These are phyloP conservation scores for Boletus mariae DNA, from an alignment of 1,284 basidiomycete species.

Conservation along the genomic window DNA sequence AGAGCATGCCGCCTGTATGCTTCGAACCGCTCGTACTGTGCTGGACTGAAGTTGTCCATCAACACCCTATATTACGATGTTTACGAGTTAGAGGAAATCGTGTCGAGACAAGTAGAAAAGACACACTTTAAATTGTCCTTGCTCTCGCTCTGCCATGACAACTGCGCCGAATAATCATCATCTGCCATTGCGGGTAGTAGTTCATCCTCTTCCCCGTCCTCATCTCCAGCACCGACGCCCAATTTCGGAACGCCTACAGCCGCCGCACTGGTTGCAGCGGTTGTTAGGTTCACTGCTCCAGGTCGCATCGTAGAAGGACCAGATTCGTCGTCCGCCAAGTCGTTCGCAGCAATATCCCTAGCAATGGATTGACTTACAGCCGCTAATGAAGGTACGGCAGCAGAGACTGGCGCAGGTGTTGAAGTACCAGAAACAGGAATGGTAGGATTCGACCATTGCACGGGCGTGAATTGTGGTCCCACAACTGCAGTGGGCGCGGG, in stretches of 20 bases:
- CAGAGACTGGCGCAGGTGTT: constrained; percentile 22
- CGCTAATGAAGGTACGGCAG: constrained; percentile 1
- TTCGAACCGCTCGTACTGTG: constrained; percentile 86
- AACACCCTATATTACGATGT: constrained; percentile 53
- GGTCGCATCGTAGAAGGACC: constrained; percentile 9
- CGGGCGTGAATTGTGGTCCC: constrained; percentile 35
- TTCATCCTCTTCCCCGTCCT: constrained; percentile 67
- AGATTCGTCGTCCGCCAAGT: constrained; percentile 5
- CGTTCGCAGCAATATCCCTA: too few species aligned
- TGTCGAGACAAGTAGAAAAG: background rate
- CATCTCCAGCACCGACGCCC: constrained; percentile 21
- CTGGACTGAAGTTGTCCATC: constrained; percentile 81
- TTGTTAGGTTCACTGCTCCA: background rate
- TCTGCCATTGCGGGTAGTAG: constrained; percentile 78
- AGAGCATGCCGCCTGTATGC: constrained; percentile 81
- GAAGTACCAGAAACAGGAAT: constrained; percentile 9
- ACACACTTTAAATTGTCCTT: constrained; percentile 78
- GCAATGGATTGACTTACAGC: constrained; percentile 11
- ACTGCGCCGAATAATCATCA: constrained; percentile 77
- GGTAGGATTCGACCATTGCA: constrained; percentile 39
- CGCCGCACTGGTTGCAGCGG: background rate
- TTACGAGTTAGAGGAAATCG: constrained; percentile 4
- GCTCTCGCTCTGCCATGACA: constrained; percentile 77
- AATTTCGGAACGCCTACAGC: constrained; percentile 16
- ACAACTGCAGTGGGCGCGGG: background rate